Evolutionary conservation across 2,329 filamentous ascomycete species (phyloP), one percentile per base, ranked within the genome.

Genomic region (Macrophomina tecta): DNA sequence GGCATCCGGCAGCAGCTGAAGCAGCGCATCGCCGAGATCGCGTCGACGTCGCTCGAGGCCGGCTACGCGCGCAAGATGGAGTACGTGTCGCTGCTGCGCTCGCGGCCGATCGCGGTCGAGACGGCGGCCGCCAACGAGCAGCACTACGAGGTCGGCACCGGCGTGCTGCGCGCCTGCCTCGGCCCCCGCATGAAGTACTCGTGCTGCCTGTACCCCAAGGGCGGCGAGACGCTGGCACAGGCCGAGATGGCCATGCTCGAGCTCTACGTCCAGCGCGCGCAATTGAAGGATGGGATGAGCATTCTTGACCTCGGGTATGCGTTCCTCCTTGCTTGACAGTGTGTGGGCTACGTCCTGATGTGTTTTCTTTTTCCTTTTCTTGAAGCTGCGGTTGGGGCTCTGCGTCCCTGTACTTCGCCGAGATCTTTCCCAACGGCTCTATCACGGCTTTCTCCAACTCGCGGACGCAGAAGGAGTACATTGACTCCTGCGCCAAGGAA

Each of bases 101-200:
- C 79, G 16, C 81, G 84, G 42, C 88, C 89, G 11, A 91, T 91
- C 69, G 90, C 89, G n/a, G 84, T 91, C 70, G 87, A 90, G 75
- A 90, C 89, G 0, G 83, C 82, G 3, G 80, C 83, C 2, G 89
- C 90, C 28, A 91, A 91, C 74, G 80, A 85, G 72, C 89, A 91
- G 81, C 89, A 91, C 77, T 91, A 92, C 73, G 89, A 91, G 78
- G 89, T 91, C 48, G 88, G 87, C 46, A 90, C 89, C 0, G 87
- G 86, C 3, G 86, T 91, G 30, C 76, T 91, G 48, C 77, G 79
- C 34, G 85, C 84, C 34, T 88, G 84, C 75, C 79, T 92, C 12
- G 90, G 90, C 0, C 87, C 88, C 4, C 80, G 89, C 65, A 91
- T 91, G 88, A 91, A 91, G 82, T 92, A 91, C 75, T 89, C 85